phyloP scores from a whole-genome alignment of 2,329 filamentous ascomycete genomes.

The Verticillium zaregamsianum region DNA sequence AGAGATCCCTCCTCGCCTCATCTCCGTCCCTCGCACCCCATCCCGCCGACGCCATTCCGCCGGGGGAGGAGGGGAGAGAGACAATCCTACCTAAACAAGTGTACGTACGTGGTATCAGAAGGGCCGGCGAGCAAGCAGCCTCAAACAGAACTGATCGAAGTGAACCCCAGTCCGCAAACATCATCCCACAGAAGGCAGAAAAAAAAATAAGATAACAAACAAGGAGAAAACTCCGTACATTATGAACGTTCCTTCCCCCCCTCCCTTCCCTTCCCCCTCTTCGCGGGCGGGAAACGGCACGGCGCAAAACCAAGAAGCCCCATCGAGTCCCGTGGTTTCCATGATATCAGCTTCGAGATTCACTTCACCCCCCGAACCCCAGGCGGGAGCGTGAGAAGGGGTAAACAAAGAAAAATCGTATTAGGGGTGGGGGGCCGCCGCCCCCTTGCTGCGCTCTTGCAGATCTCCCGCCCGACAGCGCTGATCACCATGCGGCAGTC shows the following conservation, averaged over 20 bases:
- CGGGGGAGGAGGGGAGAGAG: not conserved
- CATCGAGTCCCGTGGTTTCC: not conserved
- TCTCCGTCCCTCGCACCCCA: not conserved
- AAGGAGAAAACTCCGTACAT: conserved; percentile 14
- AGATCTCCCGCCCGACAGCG: not conserved
- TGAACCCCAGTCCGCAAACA: not conserved
- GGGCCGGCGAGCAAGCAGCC: not conserved
- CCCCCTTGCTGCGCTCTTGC: not conserved
- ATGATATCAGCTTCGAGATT: not conserved
- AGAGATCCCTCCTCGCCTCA: not conserved
- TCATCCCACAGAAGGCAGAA: not conserved
- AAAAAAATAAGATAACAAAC: not conserved
- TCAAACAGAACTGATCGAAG: not conserved
- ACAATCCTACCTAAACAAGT: not conserved
- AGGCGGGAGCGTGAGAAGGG: not conserved
- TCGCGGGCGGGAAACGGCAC: not conserved
- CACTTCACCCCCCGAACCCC: not conserved
- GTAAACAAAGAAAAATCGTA: not conserved
- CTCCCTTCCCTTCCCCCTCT: not conserved
- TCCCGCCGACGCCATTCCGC: not conserved
- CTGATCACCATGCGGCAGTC: not conserved
- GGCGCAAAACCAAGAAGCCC: not conserved
- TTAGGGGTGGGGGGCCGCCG: not conserved
- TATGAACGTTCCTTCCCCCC: conserved; percentile 2
- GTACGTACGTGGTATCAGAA: not conserved